phyloP scores from a whole-genome alignment of 2,329 filamentous ascomycete species.

The Venturiaceae sp. region DNA sequence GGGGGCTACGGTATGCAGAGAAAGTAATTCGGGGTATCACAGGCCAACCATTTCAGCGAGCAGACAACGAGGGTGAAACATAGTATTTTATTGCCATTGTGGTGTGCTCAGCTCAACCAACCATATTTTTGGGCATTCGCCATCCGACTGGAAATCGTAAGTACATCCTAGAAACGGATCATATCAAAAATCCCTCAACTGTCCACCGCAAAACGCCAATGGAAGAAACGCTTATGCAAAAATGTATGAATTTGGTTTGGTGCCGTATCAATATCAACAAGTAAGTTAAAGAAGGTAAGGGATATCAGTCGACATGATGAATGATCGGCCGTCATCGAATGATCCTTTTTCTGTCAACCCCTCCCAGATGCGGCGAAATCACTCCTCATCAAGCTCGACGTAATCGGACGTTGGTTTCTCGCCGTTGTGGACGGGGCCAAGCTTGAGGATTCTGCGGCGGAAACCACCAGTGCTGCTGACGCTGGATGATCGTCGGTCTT shows the following conservation, averaged over 20 bases:
- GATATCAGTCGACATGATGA: neutral
- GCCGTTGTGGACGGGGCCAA: constrained; percentile 55
- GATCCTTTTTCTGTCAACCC: neutral
- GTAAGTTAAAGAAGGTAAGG: too few species aligned
- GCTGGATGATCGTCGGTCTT: constrained; percentile 42
- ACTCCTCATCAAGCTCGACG: constrained; percentile 7
- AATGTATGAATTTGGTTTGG: neutral
- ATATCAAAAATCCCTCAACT: neutral
- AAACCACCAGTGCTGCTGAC: constrained; percentile 21
- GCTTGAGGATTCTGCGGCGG: constrained; percentile 45
- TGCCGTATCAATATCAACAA: too few species aligned
- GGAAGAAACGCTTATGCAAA: neutral
- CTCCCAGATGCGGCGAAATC: neutral
- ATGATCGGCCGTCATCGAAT: neutral
- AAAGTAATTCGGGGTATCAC: neutral
- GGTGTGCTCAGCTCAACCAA: too few species aligned
- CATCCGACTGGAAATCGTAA: neutral
- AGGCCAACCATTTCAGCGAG: neutral
- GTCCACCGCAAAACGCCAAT: neutral
- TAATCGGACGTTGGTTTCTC: constrained; percentile 49
- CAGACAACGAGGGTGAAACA: neutral
- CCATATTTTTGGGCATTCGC: too few species aligned
- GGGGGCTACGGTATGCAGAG: neutral
- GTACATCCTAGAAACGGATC: neutral
- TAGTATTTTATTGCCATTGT: neutral